phyloP scores from a whole-genome alignment of 2,329 filamentous ascomycete species.

The Fusarium circinatum region DNA sequence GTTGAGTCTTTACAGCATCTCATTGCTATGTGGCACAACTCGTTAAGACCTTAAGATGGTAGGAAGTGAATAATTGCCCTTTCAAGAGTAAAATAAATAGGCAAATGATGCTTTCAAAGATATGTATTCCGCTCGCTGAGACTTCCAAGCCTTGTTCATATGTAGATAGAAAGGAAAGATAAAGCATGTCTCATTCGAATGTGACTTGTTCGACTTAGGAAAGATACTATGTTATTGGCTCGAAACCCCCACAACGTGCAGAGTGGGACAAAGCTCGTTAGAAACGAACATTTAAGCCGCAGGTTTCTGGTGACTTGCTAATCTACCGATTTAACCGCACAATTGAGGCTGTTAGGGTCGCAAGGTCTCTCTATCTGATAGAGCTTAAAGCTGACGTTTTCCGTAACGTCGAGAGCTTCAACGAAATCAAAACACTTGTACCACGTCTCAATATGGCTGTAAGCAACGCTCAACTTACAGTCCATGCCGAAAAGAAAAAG shows the following conservation, averaged over 20 bases:
- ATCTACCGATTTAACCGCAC: conserved; percentile 18
- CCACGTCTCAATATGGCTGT: conserved; percentile 34
- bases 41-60: background rate
- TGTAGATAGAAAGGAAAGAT: background rate
- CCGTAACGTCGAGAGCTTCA: background rate
- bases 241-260: conserved; percentile 34
- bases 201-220: background rate
- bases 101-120: background rate
- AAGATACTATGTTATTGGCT: conserved; percentile 33
- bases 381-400: background rate
- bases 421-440: background rate
- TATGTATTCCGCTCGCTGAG: background rate
- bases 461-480: conserved; percentile 9
- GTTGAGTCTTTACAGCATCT: background rate
- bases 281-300: conserved; percentile 19
- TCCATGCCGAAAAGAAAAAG: background rate
- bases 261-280: conserved; percentile 29
- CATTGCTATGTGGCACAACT: background rate
- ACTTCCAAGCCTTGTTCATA: background rate
- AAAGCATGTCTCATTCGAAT: conserved; percentile 9
- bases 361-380: background rate
- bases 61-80: background rate
- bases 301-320: conserved; percentile 1
- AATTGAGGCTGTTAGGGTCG: conserved; percentile 1
- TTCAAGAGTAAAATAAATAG: background rate